Base-by-base conservation (phyloP, 345 rosid species). In the Murraya paniculata region DNA sequence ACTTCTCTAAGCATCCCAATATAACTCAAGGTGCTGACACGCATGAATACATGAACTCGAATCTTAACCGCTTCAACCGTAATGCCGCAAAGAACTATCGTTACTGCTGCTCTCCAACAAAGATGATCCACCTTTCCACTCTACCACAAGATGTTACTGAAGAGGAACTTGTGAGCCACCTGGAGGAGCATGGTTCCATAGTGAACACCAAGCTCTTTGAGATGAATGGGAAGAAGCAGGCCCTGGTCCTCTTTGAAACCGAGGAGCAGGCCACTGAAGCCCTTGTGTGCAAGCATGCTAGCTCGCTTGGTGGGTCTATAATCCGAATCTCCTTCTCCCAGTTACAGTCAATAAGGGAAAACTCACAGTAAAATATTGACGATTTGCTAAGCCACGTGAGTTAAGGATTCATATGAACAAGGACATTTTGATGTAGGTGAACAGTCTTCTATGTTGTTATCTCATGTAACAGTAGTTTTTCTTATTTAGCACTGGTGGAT, bases 281-380 rank as follows among this genome's bases (percentile, higher is more conserved):
- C 64, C 87, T 96, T 3, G 98, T 94, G 79, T 90, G 92, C 86
- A 94, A 94, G 91, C 98, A 96, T 25, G 98, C 99, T 19, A 91
- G 81, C 78, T 83, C 94, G 3, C 91, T 96, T 48, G 90, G 86
- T 24, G 97, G 97, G 62, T 92, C 99, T 2, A 76, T 90, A 27
- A 90, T 94, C 77, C 91, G 99, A 77, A 96, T 96, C 81, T 96
- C 99, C 69, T 96, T 96, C 86, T 96, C 99, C 64, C 99, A 94
- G 91, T 84, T 93, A 41, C 98, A 96, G 86, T 84, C 95, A 11
- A 92, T 92, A 65, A 83, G 82, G 78, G 84, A 85, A 39, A 77
- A 76, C 70, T 78, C 75, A 2, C 77, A 75, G 80, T 78, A 78
- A 64, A 30, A 61, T n/a, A 27, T 60, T 35, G 73, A 79, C 79